A percentile compares a stretch with the other conserved stretches of the same genome.
phyloP scores from a whole-genome alignment of 768 basidiomycete genomes.

The Xerocomellus dryophilus region DNA sequence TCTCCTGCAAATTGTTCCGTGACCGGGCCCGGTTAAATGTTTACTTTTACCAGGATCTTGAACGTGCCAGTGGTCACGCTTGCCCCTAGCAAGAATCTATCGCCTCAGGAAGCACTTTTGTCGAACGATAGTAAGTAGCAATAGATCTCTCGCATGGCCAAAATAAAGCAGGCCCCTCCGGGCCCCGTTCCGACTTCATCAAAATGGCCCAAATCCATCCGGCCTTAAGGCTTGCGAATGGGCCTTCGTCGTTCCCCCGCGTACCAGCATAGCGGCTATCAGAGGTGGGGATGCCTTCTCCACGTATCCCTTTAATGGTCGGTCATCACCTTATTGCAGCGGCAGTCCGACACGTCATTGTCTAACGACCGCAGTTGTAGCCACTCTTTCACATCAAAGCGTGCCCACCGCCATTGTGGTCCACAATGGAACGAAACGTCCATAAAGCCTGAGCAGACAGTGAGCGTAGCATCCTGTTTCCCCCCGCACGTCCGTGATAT shows the following conservation, averaged over 20 bases:
- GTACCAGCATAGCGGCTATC: too few species aligned
- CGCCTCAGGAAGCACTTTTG: too few species aligned
- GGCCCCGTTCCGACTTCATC: too few species aligned
- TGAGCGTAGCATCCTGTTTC: too few species aligned
- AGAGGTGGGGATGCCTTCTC: neutral
- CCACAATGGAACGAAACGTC: slow-evolving; percentile 4
- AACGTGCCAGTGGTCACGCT: slow-evolving; percentile 72
- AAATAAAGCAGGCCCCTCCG: too few species aligned
- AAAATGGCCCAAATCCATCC: too few species aligned
- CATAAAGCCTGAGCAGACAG: slow-evolving; percentile 1
- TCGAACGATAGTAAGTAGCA: too few species aligned
- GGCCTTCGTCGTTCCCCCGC: too few species aligned
- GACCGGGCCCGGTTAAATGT: neutral
- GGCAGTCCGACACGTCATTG: neutral
- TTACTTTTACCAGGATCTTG: slow-evolving; percentile 45
- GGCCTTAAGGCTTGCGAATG: too few species aligned
- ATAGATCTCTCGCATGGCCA: too few species aligned
- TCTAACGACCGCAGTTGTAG: neutral
- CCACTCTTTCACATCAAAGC: slow-evolving; percentile 7
- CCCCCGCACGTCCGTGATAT: neutral
- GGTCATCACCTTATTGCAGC: neutral
- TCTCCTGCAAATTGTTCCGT: neutral
- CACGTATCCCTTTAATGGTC: neutral
- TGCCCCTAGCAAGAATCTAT: too few species aligned
- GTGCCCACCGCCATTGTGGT: neutral